These are phyloP conservation scores for Sporisorium scitamineum DNA, from an alignment of 1,284 basidiomycete species.

Conservation along the genomic window DNA sequence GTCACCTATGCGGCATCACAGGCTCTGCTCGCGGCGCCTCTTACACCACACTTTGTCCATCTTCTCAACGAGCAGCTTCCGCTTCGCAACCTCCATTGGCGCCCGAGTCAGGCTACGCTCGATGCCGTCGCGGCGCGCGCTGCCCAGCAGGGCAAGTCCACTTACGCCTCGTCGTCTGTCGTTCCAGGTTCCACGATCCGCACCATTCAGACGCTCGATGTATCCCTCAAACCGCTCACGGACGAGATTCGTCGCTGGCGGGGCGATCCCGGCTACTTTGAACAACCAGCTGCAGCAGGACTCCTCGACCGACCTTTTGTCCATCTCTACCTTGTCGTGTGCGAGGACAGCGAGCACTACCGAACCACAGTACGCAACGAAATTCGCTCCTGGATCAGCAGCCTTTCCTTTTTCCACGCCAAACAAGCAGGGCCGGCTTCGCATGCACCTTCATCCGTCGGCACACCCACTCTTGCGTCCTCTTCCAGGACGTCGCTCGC, in stretches of 20 bases:
- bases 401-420: constrained; percentile 53
- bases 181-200: constrained; percentile 46
- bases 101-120: constrained; percentile 50
- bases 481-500: constrained; percentile 34
- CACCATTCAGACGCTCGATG: constrained; percentile 58
- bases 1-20: constrained; percentile 64
- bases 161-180: constrained; percentile 28
- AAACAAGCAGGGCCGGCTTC: constrained; percentile 16
- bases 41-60: constrained; percentile 52
- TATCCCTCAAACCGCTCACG: constrained; percentile 50
- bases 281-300: constrained; percentile 34
- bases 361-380: constrained; percentile 65
- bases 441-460: constrained; percentile 4
- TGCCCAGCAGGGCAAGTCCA: constrained; percentile 38
- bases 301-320: constrained; percentile 60
- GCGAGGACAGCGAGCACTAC: constrained; percentile 66
- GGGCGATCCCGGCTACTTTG: constrained; percentile 55
- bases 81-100: constrained; percentile 67
- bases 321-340: constrained; percentile 65
- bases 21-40: constrained; percentile 51
- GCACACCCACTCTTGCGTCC: constrained; percentile 22
- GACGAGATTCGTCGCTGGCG: constrained; percentile 50
- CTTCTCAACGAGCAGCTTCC: constrained; percentile 62
- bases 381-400: constrained; percentile 64
- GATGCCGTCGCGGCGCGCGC: constrained; percentile 42